Evolutionary conservation across 495 filamentous ascomycete genomes (phyloP).

Genomic region (Xylaria intraflava): DNA sequence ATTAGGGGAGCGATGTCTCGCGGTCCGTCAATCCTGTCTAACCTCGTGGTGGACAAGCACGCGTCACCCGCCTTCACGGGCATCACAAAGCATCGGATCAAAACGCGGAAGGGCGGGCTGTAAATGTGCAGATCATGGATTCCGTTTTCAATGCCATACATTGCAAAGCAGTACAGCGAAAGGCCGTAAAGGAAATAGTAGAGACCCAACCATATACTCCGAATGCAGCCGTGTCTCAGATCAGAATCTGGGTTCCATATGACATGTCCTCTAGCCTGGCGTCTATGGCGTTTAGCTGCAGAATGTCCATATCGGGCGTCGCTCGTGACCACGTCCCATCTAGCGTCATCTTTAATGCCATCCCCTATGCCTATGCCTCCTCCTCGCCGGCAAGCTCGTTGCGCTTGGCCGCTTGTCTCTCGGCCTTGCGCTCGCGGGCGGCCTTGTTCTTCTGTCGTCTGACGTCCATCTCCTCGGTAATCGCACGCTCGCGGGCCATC

Average conservation of each 20-base stretch:
- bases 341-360: slow-evolving; percentile 17
- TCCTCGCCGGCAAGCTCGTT: slow-evolving; percentile 68
- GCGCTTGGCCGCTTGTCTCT: slow-evolving; percentile 84
- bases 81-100: background rate
- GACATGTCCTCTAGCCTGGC: slow-evolving; percentile 24
- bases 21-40: too few species aligned
- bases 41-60: background rate
- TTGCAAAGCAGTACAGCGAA: slow-evolving; percentile 39
- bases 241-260: slow-evolving; percentile 36
- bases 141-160: slow-evolving; percentile 51
- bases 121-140: slow-evolving; percentile 44
- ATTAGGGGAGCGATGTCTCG: too few species aligned
- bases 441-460: slow-evolving; percentile 99
- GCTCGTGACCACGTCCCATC: slow-evolving; percentile 27
- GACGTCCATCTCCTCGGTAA: slow-evolving; percentile 99
- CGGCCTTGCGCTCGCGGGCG: slow-evolving; percentile 89
- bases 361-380: slow-evolving; percentile 50
- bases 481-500: slow-evolving; percentile 83
- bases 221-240: slow-evolving; percentile 44
- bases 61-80: background rate
- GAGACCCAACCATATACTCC: slow-evolving; percentile 51
- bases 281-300: slow-evolving; percentile 22
- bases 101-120: background rate
- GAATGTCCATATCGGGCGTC: slow-evolving; percentile 20
- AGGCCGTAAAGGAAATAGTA: slow-evolving; percentile 35